A percentile compares a stretch with the other conserved stretches of the same genome.
Conservation (phyloP, 768 basidiomycete species). For the Gyrodon lividus region DNA sequence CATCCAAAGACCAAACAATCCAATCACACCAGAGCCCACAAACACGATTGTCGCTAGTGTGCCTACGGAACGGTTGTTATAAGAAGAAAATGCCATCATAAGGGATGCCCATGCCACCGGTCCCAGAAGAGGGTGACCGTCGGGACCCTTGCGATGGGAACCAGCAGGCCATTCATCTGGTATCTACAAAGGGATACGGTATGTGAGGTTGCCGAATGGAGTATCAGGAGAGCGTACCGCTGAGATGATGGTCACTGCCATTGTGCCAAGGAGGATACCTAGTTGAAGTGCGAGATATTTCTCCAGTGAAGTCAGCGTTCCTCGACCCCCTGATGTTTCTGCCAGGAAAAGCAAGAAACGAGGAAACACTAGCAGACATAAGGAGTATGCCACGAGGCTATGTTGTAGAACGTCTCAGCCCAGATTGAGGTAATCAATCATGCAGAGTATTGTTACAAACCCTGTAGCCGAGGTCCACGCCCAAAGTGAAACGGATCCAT, state of each 20-base stretch:
- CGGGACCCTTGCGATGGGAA: slow-evolving; percentile 26
- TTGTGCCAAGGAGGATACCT: slow-evolving; percentile 56
- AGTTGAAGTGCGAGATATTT: slow-evolving; percentile 66
- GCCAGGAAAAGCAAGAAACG: slow-evolving; percentile 68
- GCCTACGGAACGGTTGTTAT: slow-evolving; percentile 59
- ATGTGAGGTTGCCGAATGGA: slow-evolving; percentile 2
- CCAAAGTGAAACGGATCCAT: slow-evolving; percentile 37
- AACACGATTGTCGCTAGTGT: slow-evolving; percentile 53
- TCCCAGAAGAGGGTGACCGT: slow-evolving; percentile 60
- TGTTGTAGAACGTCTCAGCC: not conserved
- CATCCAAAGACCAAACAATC: slow-evolving; percentile 70
- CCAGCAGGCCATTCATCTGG: slow-evolving; percentile 40
- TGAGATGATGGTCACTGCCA: slow-evolving; percentile 56
- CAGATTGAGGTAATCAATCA: not conserved
- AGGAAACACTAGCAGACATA: slow-evolving; percentile 52
- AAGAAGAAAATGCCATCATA: slow-evolving; percentile 62
- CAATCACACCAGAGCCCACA: slow-evolving; percentile 48
- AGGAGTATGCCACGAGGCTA: slow-evolving; percentile 37
- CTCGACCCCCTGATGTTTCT: slow-evolving; percentile 42
- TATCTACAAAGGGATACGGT: slow-evolving; percentile 32
- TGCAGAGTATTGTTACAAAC: slow-evolving; percentile 22
- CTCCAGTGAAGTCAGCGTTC: slow-evolving; percentile 62
- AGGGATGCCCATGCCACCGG: slow-evolving; percentile 56
- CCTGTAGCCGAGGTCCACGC: slow-evolving; percentile 36
- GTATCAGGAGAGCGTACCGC: slow-evolving; percentile 40